phyloP scores from a whole-genome alignment of 1,284 basidiomycete species.

The Sphagnurus paluster region DNA sequence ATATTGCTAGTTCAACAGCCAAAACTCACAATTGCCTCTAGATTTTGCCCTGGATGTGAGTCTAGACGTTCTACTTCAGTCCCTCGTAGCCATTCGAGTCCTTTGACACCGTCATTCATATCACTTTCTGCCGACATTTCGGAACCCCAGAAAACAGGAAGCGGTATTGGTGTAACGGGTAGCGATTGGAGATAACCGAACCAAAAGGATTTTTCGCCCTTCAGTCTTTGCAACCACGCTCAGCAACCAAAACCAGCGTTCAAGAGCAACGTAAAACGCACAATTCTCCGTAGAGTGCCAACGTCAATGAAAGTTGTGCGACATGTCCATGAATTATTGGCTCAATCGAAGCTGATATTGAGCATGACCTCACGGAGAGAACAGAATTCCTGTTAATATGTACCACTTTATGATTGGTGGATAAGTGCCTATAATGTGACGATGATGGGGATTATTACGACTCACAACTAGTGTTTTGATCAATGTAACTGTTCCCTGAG shows the following conservation, averaged over 20 bases:
- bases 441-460: slow-evolving; percentile 1
- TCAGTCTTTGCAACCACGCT: slow-evolving; percentile 25
- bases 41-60: slow-evolving; percentile 17
- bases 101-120: slow-evolving; percentile 36
- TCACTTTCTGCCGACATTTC: slow-evolving; percentile 26
- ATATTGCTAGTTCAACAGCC: not conserved
- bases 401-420: slow-evolving; percentile 58
- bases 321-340: slow-evolving; percentile 51
- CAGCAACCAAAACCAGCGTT: slow-evolving; percentile 9
- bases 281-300: slow-evolving; percentile 66
- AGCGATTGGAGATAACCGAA: slow-evolving; percentile 68
- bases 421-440: not conserved
- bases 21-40: slow-evolving; percentile 26
- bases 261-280: slow-evolving; percentile 36
- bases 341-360: slow-evolving; percentile 41
- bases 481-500: slow-evolving; percentile 37
- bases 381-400: slow-evolving; percentile 64
- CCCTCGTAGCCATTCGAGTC: slow-evolving; percentile 45
- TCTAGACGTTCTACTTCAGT: slow-evolving; percentile 42
- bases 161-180: slow-evolving; percentile 48
- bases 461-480: slow-evolving; percentile 40
- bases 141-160: slow-evolving; percentile 65
- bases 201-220: slow-evolving; percentile 58
- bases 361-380: slow-evolving; percentile 61
- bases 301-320: slow-evolving; percentile 58